Conservation (phyloP, 352 stramenopile genomes). For the Sclerospora graminicola region DNA sequence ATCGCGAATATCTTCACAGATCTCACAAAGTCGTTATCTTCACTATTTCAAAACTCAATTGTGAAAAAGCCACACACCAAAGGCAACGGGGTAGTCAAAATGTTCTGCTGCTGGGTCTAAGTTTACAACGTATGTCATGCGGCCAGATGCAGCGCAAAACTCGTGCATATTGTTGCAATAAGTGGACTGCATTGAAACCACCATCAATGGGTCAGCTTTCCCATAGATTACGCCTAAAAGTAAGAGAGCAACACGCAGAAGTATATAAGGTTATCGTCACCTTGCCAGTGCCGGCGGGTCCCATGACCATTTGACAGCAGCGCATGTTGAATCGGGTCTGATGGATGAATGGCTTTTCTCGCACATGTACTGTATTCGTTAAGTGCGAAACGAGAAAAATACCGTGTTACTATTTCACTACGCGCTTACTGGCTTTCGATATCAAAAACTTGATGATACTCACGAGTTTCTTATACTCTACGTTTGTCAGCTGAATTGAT, state of each 20-base stretch:
- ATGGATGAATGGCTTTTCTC: too few species aligned
- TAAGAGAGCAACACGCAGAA: neutral
- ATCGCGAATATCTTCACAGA: conserved; percentile 85
- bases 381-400: too few species aligned
- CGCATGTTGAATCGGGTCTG: conserved; percentile 42
- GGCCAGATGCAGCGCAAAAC: conserved; percentile 74
- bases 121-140: conserved; percentile 94
- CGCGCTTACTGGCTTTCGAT: conserved; percentile 49
- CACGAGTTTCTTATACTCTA: conserved; percentile 28
- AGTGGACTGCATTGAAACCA: conserved; percentile 49
- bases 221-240: neutral
- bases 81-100: conserved; percentile 83
- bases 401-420: neutral
- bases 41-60: conserved; percentile 5
- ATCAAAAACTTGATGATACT: conserved; percentile 58
- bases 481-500: conserved; percentile 7
- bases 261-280: conserved; percentile 79
- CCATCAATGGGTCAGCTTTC: neutral
- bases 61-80: conserved; percentile 43
- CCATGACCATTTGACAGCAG: conserved; percentile 88
- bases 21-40: neutral
- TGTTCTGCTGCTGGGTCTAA: conserved; percentile 92
- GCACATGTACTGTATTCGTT: too few species aligned
- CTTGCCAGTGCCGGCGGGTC: conserved; percentile 87
- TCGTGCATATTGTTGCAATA: conserved; percentile 92